A percentile compares a stretch with the other conserved stretches of the same genome.
These are phyloP conservation scores for Colletotrichum sp. DNA, from an alignment of 2,329 filamentous ascomycete species.

Conservation along the genomic window DNA sequence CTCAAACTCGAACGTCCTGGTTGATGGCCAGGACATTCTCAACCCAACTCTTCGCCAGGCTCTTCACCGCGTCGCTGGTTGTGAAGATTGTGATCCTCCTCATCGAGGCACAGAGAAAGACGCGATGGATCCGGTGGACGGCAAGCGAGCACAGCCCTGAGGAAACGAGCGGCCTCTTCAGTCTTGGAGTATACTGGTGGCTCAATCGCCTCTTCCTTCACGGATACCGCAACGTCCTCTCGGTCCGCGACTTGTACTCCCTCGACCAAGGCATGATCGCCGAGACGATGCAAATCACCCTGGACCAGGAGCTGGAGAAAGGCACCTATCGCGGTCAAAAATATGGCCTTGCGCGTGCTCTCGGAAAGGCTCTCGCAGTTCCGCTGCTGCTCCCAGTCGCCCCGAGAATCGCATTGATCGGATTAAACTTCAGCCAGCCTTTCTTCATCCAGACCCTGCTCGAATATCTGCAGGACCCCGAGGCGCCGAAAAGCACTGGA, in stretches of 20 bases:
- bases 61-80: conserved; percentile 39
- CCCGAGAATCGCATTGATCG: conserved; percentile 41
- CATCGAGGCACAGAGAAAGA: conserved; percentile 43
- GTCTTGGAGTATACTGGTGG: conserved; percentile 38
- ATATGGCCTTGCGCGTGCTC: conserved; percentile 32
- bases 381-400: conserved; percentile 38
- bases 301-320: conserved; percentile 22
- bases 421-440: conserved; percentile 47
- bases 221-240: conserved; percentile 36
- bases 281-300: conserved; percentile 18
- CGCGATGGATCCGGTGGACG: conserved; percentile 43
- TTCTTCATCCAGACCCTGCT: conserved; percentile 46
- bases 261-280: conserved; percentile 34
- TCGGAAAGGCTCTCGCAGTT: conserved; percentile 33
- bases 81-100: conserved; percentile 41
- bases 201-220: conserved; percentile 36
- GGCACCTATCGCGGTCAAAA: conserved; percentile 11
- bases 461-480: conserved; percentile 32
- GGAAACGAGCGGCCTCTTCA: conserved; percentile 37
- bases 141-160: conserved; percentile 42
- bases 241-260: conserved; percentile 33
- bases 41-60: conserved; percentile 27
- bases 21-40: conserved; percentile 29
- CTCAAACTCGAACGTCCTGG: conserved; percentile 48
- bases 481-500: conserved; percentile 25